Evolutionary conservation across 441 rosid genomes (phyloP).

Genomic region (Populus hybrid): DNA sequence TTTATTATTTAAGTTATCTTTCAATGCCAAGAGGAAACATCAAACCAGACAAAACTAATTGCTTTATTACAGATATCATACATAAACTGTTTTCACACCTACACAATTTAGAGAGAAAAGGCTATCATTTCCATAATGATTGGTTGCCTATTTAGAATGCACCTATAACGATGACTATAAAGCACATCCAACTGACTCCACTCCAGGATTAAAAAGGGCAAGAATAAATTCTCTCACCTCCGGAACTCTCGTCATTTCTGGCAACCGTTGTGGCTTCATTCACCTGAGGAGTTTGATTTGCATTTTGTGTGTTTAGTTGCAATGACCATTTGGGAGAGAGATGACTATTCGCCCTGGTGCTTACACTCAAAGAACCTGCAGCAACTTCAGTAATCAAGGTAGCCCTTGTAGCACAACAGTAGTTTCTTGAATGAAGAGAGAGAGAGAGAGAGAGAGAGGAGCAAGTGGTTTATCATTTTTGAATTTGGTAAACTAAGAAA

Average conservation of each 20-base stretch:
- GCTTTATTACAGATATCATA: too few species aligned
- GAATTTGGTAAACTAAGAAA: too few species aligned
- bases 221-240: conserved; percentile 20
- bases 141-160: not conserved
- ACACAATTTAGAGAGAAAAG: not conserved
- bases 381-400: not conserved
- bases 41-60: not conserved
- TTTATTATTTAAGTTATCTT: too few species aligned
- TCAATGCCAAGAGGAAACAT: not conserved
- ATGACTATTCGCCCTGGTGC: not conserved
- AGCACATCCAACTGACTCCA: not conserved
- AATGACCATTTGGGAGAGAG: not conserved
- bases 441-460: too few species aligned
- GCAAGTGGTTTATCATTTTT: not conserved
- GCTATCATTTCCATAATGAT: not conserved
- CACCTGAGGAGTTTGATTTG: conserved; percentile 13
- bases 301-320: conserved; percentile 14
- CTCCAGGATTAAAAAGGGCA: not conserved
- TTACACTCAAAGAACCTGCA: conserved; percentile 22
- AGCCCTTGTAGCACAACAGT: not conserved
- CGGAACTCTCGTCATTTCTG: conserved; percentile 6
- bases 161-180: not conserved
- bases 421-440: not conserved
- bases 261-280: conserved; percentile 3
- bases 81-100: not conserved